These are phyloP conservation scores for Scleromitrula shiraiana DNA, from an alignment of 2,329 filamentous ascomycete genomes.

Conservation along the genomic window DNA sequence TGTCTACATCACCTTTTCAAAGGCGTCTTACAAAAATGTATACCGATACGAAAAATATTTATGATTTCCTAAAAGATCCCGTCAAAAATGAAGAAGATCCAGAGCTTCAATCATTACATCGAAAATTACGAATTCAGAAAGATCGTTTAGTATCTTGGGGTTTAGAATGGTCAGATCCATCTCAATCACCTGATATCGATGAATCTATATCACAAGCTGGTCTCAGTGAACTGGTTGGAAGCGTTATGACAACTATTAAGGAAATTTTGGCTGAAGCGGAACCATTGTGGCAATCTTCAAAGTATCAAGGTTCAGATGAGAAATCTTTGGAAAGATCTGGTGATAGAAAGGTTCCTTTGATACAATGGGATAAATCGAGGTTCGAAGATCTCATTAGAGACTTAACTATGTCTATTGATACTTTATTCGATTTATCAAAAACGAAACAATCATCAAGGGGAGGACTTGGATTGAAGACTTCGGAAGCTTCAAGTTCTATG, in stretches of 20 bases:
- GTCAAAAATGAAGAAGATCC: conserved; percentile 57
- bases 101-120: conserved; percentile 63
- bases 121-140: conserved; percentile 66
- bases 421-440: conserved; percentile 66
- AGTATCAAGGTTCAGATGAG: conserved; percentile 34
- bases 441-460: conserved; percentile 42
- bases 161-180: conserved; percentile 69
- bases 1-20: conserved; percentile 39
- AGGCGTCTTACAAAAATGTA: conserved; percentile 64
- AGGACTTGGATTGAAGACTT: conserved; percentile 13
- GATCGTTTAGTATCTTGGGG: conserved; percentile 74
- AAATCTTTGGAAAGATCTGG: conserved; percentile 27
- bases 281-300: conserved; percentile 58
- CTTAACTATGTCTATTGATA: conserved; percentile 70
- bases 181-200: conserved; percentile 61
- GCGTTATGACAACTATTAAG: conserved; percentile 73
- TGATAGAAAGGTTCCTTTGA: conserved; percentile 48
- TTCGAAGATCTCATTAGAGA: conserved; percentile 70
- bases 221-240: conserved; percentile 67
- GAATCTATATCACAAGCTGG: conserved; percentile 64
- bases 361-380: conserved; percentile 61
- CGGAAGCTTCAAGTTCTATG: conserved; percentile 14
- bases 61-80: conserved; percentile 61
- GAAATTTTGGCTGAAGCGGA: conserved; percentile 72
- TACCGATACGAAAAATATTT: conserved; percentile 72